These are phyloP conservation scores for Xylaria multiplex DNA, from an alignment of 2,329 filamentous ascomycete genomes.

Conservation along the genomic window DNA sequence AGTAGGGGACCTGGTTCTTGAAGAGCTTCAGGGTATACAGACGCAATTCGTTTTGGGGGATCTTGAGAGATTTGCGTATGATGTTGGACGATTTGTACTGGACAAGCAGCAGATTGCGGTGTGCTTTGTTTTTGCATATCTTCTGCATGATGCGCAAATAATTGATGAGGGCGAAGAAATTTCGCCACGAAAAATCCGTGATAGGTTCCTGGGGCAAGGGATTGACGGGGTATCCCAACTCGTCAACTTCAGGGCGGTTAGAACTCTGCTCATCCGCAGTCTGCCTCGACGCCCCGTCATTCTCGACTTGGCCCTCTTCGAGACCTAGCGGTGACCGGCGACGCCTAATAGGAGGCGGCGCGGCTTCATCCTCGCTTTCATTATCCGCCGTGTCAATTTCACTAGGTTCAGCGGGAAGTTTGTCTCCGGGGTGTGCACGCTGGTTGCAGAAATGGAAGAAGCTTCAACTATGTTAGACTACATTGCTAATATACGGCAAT, in stretches of 20 bases:
- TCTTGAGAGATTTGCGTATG: slow-evolving; percentile 88
- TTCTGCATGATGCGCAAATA: slow-evolving; percentile 97
- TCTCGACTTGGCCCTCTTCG: slow-evolving; percentile 44
- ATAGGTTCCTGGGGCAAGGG: slow-evolving; percentile 79
- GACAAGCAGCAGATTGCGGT: slow-evolving; percentile 91
- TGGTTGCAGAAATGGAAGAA: slow-evolving; percentile 91
- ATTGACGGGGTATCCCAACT: slow-evolving; percentile 82
- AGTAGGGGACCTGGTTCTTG: slow-evolving; percentile 98
- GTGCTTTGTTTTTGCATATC: slow-evolving; percentile 93
- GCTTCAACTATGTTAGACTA: slow-evolving; percentile 56
- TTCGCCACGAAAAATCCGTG: slow-evolving; percentile 89
- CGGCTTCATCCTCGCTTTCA: slow-evolving; percentile 79
- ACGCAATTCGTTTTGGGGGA: slow-evolving; percentile 86
- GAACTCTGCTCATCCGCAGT: slow-evolving; percentile 51
- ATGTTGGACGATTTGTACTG: slow-evolving; percentile 96
- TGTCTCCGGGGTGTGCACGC: slow-evolving; percentile 47
- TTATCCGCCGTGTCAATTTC: slow-evolving; percentile 53
- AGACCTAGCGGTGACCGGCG: slow-evolving; percentile 59
- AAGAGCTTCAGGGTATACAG: slow-evolving; percentile 97
- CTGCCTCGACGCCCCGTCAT: slow-evolving; percentile 45
- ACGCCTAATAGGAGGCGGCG: slow-evolving; percentile 82
- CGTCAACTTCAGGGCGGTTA: slow-evolving; percentile 75
- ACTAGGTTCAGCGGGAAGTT: slow-evolving; percentile 42
- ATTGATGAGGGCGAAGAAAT: slow-evolving; percentile 95
- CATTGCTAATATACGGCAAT: not conserved